A percentile compares a stretch with the other conserved stretches of the same genome.
These are phyloP conservation scores for Tolypocladium tundrense DNA, from an alignment of 2,329 filamentous ascomycete species.

Conservation along the genomic window DNA sequence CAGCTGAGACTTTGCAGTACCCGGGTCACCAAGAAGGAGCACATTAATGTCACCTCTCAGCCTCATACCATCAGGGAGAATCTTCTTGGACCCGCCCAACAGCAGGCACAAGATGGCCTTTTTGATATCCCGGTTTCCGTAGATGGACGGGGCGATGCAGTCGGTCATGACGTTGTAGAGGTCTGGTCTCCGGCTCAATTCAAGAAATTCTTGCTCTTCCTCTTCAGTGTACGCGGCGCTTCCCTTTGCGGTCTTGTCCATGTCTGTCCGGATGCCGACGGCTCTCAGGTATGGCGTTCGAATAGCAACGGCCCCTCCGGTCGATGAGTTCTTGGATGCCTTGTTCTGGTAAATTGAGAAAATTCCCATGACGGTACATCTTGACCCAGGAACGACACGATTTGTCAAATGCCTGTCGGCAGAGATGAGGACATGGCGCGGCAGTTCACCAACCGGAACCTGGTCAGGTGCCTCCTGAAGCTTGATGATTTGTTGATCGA, in stretches of 20 bases:
- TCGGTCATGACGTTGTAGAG: conserved; percentile 85
- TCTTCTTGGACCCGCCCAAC: conserved; percentile 94
- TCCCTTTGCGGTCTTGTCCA: conserved; percentile 82
- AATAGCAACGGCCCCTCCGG: conserved; percentile 79
- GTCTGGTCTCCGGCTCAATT: conserved; percentile 82
- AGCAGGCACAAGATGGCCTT: conserved; percentile 92
- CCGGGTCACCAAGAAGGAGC: conserved; percentile 87
- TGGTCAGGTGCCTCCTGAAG: conserved; percentile 96
- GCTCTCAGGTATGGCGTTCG: conserved; percentile 90
- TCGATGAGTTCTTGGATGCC: conserved; percentile 63
- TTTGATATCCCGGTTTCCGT: conserved; percentile 92
- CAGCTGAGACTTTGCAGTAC: conserved; percentile 95
- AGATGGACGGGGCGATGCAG: conserved; percentile 95
- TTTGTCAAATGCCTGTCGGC: conserved; percentile 96
- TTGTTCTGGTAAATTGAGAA: conserved; percentile 98
- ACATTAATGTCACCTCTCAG: conserved; percentile 97
- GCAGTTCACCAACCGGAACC: conserved; percentile 91
- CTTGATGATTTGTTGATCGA: conserved; percentile 97
- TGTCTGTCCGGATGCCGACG: conserved; percentile 82
- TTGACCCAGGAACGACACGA: conserved; percentile 84
- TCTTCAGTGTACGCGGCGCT: conserved; percentile 80
- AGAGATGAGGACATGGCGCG: conserved; percentile 87
- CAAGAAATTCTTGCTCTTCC: conserved; percentile 91
- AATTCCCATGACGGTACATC: conserved; percentile 92
- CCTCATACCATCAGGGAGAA: conserved; percentile 94